Base-by-base conservation (phyloP, 345 rosid species). In the Mangifera indica region DNA sequence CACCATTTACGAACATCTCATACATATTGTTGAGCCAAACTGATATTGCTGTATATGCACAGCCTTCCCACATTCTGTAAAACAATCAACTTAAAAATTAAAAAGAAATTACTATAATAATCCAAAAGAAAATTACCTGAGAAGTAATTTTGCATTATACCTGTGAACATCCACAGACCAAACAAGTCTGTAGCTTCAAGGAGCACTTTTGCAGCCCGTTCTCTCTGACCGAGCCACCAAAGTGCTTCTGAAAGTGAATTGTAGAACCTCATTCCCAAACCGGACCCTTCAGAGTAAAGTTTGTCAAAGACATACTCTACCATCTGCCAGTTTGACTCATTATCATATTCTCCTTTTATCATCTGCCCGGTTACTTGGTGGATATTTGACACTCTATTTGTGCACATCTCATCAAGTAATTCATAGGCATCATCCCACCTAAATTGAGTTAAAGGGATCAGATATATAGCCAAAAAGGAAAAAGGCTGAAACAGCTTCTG, bases 191-290 rank as follows among this genome's bases (percentile, higher is more conserved):
- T 86, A 69, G 96, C 96, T 77, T 92, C 98, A 51, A 71, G 76
- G 37, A 95, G 90, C 76, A 92, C 92, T 81, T 88, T 90, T 68
- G 89, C 92, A 57, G 97, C 95, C 45, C 98, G 87, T 81, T 88
- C 90, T 83, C 78, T 90, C 84, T 89, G 98, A 74, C 91, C 93
- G 45, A 94, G 78, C 93, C 97, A 90, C 99, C 99, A 94, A 69
- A 90, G 93, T 55, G 98, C 93, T 80, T 94, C 99, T 61, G 92
- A 59, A 80, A 94, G 90, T 15, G 98, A 85, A 74, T 90, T 94
- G 78, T 92, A 90, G 81, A 94, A 92, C 86, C 97, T 88, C 79
- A 89, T 78, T 76, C 95, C 99, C 73, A 94, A 76, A 71, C 89
- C 90, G 77, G 90, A 88, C 70, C 97, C 98, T 86, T 94, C 99